Evolutionary conservation across 2,329 filamentous ascomycete genomes (phyloP), one percentile per base, ranked within the genome.

Genomic region (Leptographium flavum): DNA sequence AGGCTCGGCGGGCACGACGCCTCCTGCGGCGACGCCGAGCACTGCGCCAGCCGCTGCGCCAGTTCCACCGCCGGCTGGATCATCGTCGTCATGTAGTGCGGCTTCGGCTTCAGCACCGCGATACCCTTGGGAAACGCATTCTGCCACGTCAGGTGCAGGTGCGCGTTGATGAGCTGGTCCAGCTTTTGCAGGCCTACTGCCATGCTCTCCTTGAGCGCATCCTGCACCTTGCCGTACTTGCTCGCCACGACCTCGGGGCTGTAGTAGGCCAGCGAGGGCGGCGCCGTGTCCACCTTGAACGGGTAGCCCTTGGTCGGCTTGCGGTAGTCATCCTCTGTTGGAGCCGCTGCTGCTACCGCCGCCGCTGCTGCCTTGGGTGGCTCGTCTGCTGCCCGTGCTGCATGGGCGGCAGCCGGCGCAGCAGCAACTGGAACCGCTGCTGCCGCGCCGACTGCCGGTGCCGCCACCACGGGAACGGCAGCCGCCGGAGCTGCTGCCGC

Each of bases 71-170:
- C 83, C 31, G 81, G 78, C 45, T 76, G 70, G 42, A 87, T 71
- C 54, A 94, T 69, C 15, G 77, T 71, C 1, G 82, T 83, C 33
- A 83, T 90, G 58, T 87, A 79, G 43, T 82, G 67, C 1, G 84
- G 75, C 19, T 83, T 70, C 0, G 90, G 87, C 59, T 93, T 88
- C 37, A 94, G 67, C 3, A 95, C 78, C 5, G 80, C 75, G 47
- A 96, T 81, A 27, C 92, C 90, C 33, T 74, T 70, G 1, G 75
- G 67, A 60, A 92, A 94, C 21, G 70, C 70, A 54, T 81, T 84
- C 57, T 93, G 87, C 76, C 92, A 96, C 11, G 79, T 83, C 45
- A 73, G 73, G 58, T 95, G 88, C 4, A 96, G 70, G 60, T 96
- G 92, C 2, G 81, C 74, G 56, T 84, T 88, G 58, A 95, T 84